Evolutionary conservation across 805 yeast genomes (phyloP).

Genomic region (Candida qinlingensis): DNA sequence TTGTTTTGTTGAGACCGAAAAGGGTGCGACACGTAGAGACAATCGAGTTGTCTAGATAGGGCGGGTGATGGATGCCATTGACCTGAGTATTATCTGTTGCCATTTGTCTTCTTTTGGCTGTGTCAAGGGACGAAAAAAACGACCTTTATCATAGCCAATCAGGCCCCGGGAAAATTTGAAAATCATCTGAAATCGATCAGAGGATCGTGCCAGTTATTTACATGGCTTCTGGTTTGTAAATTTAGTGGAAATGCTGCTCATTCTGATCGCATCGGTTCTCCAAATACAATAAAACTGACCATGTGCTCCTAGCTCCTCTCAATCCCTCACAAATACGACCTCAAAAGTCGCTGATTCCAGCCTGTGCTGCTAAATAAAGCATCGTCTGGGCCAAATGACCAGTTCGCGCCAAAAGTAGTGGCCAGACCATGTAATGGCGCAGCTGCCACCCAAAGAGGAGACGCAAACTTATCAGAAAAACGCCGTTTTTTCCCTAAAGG

Average conservation of each 20-base stretch:
- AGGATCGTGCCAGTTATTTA: too few relatives aligned
- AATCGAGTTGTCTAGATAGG: too few relatives aligned
- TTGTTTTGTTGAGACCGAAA: background rate
- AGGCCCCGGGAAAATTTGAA: background rate
- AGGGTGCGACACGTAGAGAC: background rate
- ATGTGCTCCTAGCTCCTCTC: background rate
- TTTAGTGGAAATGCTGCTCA: too few relatives aligned
- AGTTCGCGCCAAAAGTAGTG: background rate
- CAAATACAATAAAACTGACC: background rate
- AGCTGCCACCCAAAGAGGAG: background rate
- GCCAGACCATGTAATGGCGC: background rate
- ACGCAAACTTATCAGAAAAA: background rate
- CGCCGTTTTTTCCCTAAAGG: background rate
- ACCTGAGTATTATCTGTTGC: background rate
- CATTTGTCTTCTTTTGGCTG: background rate
- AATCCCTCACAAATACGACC: background rate
- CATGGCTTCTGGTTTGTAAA: too few relatives aligned
- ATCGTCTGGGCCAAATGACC: background rate
- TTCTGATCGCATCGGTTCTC: background rate
- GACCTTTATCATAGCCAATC: conserved; percentile 1
- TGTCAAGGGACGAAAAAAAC: background rate
- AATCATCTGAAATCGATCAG: background rate
- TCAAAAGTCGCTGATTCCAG: too few relatives aligned
- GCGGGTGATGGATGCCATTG: too few relatives aligned
- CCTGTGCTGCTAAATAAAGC: background rate